Conservation (phyloP, 495 filamentous ascomycete species). For the Daldinia loculata region DNA sequence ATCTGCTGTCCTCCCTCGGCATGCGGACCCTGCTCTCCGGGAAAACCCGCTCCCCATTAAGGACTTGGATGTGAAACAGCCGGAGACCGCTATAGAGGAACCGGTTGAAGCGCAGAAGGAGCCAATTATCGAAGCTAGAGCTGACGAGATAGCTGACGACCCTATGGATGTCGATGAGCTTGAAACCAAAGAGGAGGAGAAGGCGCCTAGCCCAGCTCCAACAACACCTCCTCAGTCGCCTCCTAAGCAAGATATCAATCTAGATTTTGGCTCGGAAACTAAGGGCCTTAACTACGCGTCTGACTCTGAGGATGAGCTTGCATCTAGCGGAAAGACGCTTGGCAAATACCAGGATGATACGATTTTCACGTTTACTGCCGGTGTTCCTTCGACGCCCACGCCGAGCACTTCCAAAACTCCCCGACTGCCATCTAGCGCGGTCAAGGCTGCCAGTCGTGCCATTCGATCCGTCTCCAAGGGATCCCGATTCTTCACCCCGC, state of each 20-base stretch:
- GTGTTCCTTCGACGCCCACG: constrained; percentile 47
- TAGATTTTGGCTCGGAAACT: constrained; percentile 48
- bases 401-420: constrained; percentile 44
- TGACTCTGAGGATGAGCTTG: constrained; percentile 66
- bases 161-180: constrained; percentile 48
- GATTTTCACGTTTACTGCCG: constrained; percentile 32
- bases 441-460: constrained; percentile 39
- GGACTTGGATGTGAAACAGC: constrained; percentile 14
- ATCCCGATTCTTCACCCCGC: constrained; percentile 62
- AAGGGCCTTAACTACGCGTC: constrained; percentile 53
- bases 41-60: constrained; percentile 31
- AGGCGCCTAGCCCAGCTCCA: constrained; percentile 13
- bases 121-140: constrained; percentile 46
- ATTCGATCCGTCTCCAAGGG: constrained; percentile 42
- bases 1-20: constrained; percentile 59
- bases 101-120: constrained; percentile 19
- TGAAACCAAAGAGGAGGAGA: constrained; percentile 22
- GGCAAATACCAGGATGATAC: constrained; percentile 36
- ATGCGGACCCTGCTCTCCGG: constrained; percentile 56
- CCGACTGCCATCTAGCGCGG: constrained; percentile 36
- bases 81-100: constrained; percentile 8
- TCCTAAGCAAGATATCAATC: constrained; percentile 34
- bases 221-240: constrained; percentile 49
- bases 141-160: constrained; percentile 47
- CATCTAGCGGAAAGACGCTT: constrained; percentile 32